phyloP scores from a whole-genome alignment of 2,329 filamentous ascomycete genomes.

The Fusarium newnesense region DNA sequence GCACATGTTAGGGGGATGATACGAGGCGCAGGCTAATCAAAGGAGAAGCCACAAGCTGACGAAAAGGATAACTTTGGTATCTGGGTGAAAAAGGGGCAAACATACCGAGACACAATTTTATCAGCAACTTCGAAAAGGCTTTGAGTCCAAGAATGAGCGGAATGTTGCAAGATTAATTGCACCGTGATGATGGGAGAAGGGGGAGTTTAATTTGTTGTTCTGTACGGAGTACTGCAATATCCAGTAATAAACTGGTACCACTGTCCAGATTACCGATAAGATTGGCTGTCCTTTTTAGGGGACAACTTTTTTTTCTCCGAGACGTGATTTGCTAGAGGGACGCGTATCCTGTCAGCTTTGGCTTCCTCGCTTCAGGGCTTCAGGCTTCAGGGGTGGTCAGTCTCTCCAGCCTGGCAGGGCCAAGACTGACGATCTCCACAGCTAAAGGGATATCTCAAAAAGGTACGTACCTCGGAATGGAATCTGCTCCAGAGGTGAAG shows the following conservation, averaged over 20 bases:
- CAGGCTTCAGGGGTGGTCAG: constrained; percentile 1
- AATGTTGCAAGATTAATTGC: constrained; percentile 30
- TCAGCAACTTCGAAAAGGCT: constrained; percentile 1
- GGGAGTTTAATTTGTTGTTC: constrained; percentile 11
- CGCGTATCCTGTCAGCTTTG: constrained; percentile 28
- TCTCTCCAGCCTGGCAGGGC: constrained; percentile 13
- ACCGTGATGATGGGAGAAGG: constrained; percentile 3
- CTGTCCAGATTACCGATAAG: constrained; percentile 27
- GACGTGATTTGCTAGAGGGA: constrained; percentile 33
- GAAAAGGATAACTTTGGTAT: not conserved
- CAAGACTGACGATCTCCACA: constrained; percentile 30
- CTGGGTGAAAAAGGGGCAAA: constrained; percentile 17
- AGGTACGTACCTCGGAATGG: constrained; percentile 24
- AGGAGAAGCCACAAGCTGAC: constrained; percentile 20
- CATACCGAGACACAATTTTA: constrained; percentile 24
- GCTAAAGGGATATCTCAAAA: not conserved
- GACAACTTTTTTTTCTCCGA: constrained; percentile 18
- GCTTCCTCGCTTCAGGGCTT: not conserved
- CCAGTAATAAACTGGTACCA: constrained; percentile 7
- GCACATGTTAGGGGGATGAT: constrained; percentile 22
- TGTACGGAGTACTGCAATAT: not conserved
- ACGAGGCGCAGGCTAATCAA: constrained; percentile 30
- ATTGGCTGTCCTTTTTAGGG: constrained; percentile 19
- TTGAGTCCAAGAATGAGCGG: constrained; percentile 21
- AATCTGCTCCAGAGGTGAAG: not conserved